Conservation (phyloP, 2,329 filamentous ascomycete species). For the Zasmidium citrigriseum region DNA sequence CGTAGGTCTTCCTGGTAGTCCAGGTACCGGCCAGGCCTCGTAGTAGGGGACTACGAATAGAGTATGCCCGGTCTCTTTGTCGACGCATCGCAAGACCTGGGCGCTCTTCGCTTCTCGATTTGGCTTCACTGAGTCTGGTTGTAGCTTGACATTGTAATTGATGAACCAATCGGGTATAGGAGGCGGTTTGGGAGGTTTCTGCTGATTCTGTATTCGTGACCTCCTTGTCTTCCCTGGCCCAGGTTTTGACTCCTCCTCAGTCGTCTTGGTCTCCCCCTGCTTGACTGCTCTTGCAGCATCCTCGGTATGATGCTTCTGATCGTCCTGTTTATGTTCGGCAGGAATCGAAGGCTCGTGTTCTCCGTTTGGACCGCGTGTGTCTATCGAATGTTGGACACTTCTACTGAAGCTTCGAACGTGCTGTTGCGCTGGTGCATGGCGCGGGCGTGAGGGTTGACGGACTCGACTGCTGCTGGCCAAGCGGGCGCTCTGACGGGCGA, state of each 20-base stretch:
- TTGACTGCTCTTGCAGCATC: conserved; percentile 3
- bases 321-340: conserved; percentile 22
- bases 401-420: conserved; percentile 27
- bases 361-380: conserved; percentile 21
- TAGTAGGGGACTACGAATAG: conserved; percentile 34
- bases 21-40: conserved; percentile 21
- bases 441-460: conserved; percentile 21
- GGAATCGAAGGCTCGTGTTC: conserved; percentile 21
- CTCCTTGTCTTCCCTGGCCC: not conserved
- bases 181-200: conserved; percentile 28
- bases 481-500: conserved; percentile 34
- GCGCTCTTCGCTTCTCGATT: conserved; percentile 17
- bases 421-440: conserved; percentile 6
- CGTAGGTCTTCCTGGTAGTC: not conserved
- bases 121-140: conserved; percentile 13
- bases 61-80: conserved; percentile 32
- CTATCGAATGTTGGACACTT: conserved; percentile 17
- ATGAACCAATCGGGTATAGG: conserved; percentile 42
- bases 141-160: conserved; percentile 37
- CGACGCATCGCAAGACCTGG: conserved; percentile 30
- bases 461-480: conserved; percentile 27
- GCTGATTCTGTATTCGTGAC: not conserved
- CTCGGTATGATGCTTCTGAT: conserved; percentile 15
- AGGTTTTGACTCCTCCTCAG: conserved; percentile 9
- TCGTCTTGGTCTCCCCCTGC: conserved; percentile 10